A percentile compares a stretch with the other conserved stretches of the same genome.
Conservation (phyloP, 208 protist genomes). For the Leishmania tarentolae region DNA sequence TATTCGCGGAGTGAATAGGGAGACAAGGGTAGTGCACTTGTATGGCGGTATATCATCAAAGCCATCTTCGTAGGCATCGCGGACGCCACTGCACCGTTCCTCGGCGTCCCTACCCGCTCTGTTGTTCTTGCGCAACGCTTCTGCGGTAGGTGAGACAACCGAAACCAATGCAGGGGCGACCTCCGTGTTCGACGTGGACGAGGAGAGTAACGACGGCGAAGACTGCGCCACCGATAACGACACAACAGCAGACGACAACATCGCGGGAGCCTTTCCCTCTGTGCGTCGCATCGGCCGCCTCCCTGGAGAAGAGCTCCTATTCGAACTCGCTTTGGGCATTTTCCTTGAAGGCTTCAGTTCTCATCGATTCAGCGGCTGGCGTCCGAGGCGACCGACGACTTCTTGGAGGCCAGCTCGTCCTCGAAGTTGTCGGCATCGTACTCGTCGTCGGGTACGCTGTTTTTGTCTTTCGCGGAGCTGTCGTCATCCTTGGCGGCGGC, state of each 20-base stretch:
- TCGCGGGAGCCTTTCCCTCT: not conserved
- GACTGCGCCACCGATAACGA: not conserved
- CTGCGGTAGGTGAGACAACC: slow-evolving; percentile 5
- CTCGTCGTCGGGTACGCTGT: slow-evolving; percentile 7
- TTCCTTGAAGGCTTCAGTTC: not conserved
- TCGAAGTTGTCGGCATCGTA: slow-evolving; percentile 38
- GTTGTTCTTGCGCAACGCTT: not conserved
- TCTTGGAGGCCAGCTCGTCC: slow-evolving; percentile 19
- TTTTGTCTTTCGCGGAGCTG: not conserved
- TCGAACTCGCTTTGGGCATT: not conserved
- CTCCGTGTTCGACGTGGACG: slow-evolving; percentile 2
- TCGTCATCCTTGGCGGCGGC: slow-evolving; percentile 1
- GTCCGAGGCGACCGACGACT: slow-evolving; percentile 6
- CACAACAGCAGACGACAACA: not conserved
- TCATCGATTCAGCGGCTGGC: not conserved
- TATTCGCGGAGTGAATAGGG: not conserved
- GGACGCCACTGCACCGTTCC: slow-evolving; percentile 15
- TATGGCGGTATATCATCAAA: slow-evolving; percentile 31
- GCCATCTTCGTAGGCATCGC: slow-evolving; percentile 40
- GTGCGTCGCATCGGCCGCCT: slow-evolving; percentile 9
- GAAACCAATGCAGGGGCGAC: not conserved
- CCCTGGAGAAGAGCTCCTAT: not conserved
- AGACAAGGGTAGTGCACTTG: not conserved
- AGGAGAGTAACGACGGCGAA: not conserved
- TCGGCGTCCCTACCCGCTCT: not conserved